Evolutionary conservation across 2,329 filamentous ascomycete species (phyloP).

Genomic region (Colletotrichum plurivorum): DNA sequence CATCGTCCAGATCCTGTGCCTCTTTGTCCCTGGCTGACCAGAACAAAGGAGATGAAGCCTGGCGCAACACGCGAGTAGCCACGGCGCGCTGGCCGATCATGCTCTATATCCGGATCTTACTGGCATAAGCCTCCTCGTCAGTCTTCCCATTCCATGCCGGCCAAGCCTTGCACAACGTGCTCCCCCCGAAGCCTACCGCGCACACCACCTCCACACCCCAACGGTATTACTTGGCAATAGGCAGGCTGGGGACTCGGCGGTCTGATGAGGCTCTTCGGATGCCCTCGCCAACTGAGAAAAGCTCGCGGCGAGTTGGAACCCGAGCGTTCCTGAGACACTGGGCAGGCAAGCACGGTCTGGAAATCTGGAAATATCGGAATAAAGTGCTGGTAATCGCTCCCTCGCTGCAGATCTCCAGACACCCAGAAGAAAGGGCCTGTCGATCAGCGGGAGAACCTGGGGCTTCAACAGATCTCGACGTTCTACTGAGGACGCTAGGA

Average conservation of each 20-base stretch:
- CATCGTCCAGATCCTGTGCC: neutral
- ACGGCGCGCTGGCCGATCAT: neutral
- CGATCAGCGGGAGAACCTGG: neutral
- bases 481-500: conserved; percentile 28
- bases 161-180: neutral
- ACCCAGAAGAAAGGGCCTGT: neutral
- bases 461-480: neutral
- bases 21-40: neutral
- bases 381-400: neutral
- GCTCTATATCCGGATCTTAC: neutral
- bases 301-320: neutral
- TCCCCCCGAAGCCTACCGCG: no score
- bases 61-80: neutral
- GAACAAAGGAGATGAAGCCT: neutral
- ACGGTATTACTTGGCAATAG: neutral
- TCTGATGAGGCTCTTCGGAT: neutral
- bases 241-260: neutral
- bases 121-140: conserved; percentile 10
- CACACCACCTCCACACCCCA: neutral
- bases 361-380: neutral
- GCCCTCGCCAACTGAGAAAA: neutral
- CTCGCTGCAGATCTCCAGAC: neutral
- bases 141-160: neutral
- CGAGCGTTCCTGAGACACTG: neutral
- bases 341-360: neutral